A percentile compares a stretch with the other conserved stretches of the same genome.
These are phyloP conservation scores for Xylaria venustula DNA, from an alignment of 495 filamentous ascomycete genomes.

Conservation along the genomic window DNA sequence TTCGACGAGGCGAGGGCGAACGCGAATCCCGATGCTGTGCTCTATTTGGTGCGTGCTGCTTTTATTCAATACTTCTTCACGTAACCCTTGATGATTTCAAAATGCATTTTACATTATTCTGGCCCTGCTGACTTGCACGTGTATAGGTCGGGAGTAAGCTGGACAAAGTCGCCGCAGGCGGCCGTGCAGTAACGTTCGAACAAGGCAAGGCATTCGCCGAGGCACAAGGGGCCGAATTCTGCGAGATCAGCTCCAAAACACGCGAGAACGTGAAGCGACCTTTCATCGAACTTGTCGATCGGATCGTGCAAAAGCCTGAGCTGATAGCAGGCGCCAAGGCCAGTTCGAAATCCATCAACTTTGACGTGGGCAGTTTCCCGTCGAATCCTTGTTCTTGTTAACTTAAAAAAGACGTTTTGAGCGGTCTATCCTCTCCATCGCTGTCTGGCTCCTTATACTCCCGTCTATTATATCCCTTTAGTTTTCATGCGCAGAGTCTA, in stretches of 20 bases:
- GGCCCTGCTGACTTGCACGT: conserved; percentile 7
- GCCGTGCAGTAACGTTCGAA: conserved; percentile 48
- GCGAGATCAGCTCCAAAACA: conserved; percentile 57
- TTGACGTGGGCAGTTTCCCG: neutral
- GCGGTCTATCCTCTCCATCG: neutral
- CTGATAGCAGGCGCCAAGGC: conserved; percentile 30
- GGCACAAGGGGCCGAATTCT: conserved; percentile 47
- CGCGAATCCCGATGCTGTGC: conserved; percentile 49
- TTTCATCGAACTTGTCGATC: conserved; percentile 56
- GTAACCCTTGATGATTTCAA: neutral
- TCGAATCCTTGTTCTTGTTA: conserved; percentile 25
- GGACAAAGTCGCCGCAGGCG: conserved; percentile 42
- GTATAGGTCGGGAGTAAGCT: conserved; percentile 54
- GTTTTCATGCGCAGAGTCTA: too few species aligned
- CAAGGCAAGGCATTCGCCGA: conserved; percentile 53
- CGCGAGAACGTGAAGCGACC: conserved; percentile 51
- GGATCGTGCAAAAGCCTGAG: conserved; percentile 47
- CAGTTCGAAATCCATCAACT: conserved; percentile 4
- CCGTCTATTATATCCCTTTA: too few species aligned
- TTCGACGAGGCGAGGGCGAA: conserved; percentile 57
- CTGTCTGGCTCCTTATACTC: neutral
- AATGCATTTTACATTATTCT: neutral
- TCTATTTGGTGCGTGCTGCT: conserved; percentile 45
- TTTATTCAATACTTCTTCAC: neutral
- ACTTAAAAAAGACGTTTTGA: neutral